A percentile compares a stretch with the other conserved stretches of the same genome.
These are phyloP conservation scores for Russula earlei DNA, from an alignment of 768 basidiomycete genomes.

Conservation along the genomic window DNA sequence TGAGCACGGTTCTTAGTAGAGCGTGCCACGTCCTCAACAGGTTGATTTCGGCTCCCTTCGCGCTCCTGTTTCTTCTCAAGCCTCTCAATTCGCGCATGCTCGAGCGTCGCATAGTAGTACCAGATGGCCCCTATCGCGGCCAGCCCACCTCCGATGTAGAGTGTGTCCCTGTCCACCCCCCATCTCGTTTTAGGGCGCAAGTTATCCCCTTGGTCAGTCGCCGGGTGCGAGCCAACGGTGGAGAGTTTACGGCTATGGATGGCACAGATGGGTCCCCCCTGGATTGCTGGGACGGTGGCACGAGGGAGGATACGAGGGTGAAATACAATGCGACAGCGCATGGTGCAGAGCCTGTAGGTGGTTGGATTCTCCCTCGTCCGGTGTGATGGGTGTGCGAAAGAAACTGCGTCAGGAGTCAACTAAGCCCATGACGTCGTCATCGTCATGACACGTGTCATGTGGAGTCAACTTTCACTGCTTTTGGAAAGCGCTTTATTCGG, in stretches of 20 bases:
- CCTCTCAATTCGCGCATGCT: slow-evolving; percentile 12
- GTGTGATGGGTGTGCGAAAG: too few species aligned
- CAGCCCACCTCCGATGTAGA: slow-evolving; percentile 14
- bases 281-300: background rate
- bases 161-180: background rate
- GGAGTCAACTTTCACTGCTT: too few species aligned
- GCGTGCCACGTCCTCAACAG: background rate
- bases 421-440: too few species aligned
- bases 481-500: too few species aligned
- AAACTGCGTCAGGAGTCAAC: too few species aligned
- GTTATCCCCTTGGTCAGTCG: background rate
- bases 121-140: slow-evolving; percentile 10
- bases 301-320: background rate
- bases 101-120: slow-evolving; percentile 17
- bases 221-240: slow-evolving; percentile 1
- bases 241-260: background rate
- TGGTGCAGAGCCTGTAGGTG: background rate
- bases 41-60: slow-evolving; percentile 1
- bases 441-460: too few species aligned
- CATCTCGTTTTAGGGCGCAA: background rate
- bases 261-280: background rate
- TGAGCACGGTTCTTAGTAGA: background rate
- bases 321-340: background rate
- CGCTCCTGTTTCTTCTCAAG: slow-evolving; percentile 4
- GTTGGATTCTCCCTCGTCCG: too few species aligned